Percentiles rank a stretch among this genome's conserved stretches.
These are phyloP conservation scores for Lactarius vividus DNA, from an alignment of 768 basidiomycete genomes.

Conservation along the genomic window DNA sequence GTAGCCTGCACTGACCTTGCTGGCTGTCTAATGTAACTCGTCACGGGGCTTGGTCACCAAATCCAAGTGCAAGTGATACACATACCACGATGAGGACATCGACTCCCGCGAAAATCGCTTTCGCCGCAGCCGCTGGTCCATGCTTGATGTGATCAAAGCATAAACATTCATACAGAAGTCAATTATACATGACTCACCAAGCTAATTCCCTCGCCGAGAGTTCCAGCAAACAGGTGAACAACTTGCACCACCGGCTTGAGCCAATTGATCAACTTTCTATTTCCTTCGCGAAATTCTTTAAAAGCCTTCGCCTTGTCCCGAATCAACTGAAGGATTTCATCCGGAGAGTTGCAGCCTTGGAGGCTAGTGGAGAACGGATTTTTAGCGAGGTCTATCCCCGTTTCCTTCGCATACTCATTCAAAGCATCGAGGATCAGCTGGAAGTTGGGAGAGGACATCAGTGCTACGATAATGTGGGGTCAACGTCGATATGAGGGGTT, in stretches of 20 bases:
- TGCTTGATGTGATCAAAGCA: background rate
- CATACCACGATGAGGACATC: constrained; percentile 12
- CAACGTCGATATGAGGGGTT: background rate
- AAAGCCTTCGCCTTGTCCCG: constrained; percentile 7
- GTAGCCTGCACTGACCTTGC: constrained; percentile 3
- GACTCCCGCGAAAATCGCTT: constrained; percentile 14
- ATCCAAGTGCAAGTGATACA: background rate
- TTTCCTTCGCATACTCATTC: constrained; percentile 9
- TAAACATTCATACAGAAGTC: background rate
- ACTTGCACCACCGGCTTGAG: constrained; percentile 8
- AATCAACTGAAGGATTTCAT: constrained; percentile 1
- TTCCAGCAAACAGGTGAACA: constrained; percentile 4
- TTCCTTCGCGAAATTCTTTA: constrained; percentile 14
- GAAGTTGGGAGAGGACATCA: background rate
- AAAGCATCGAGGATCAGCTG: background rate
- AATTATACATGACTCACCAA: background rate
- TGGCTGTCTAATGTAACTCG: background rate
- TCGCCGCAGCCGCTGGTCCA: background rate
- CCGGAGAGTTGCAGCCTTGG: constrained; percentile 1
- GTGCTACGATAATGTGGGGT: background rate
- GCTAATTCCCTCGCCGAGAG: background rate
- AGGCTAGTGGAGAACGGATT: constrained; percentile 1
- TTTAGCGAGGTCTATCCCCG: constrained; percentile 8
- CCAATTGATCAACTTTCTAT: constrained; percentile 11
- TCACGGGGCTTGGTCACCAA: background rate